Percentiles rank a stretch among this genome's conserved stretches.
These are phyloP conservation scores for Pleomassaria siparia DNA, from an alignment of 2,329 filamentous ascomycete genomes.

Conservation along the genomic window DNA sequence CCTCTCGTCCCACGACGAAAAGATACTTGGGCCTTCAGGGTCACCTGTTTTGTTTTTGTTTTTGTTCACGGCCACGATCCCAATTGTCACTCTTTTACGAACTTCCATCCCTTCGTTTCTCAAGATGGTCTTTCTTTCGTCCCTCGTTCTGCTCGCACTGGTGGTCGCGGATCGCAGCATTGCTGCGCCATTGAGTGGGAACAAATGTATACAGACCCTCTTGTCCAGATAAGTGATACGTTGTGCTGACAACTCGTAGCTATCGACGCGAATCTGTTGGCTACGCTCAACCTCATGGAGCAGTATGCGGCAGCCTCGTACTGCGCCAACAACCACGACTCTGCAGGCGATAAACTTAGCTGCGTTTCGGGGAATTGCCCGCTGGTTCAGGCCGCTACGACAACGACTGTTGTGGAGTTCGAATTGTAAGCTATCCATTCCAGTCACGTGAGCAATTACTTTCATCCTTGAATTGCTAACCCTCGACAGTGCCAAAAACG, in stretches of 20 bases:
- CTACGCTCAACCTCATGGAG: constrained; percentile 32
- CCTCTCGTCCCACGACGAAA: not conserved
- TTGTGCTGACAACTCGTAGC: not conserved
- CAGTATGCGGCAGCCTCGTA: constrained; percentile 58
- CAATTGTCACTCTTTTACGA: constrained; percentile 1
- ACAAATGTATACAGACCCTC: not conserved
- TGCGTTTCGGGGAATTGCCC: constrained; percentile 54
- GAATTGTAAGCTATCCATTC: constrained; percentile 37
- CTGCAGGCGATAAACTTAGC: constrained; percentile 43
- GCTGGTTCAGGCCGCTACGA: constrained; percentile 48
- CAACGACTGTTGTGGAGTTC: constrained; percentile 50
- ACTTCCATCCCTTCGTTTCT: not conserved
- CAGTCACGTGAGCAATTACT: constrained; percentile 11
- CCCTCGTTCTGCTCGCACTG: not conserved
- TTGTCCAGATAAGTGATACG: not conserved
- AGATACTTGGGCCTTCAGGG: not conserved
- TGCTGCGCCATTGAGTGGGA: constrained; percentile 5
- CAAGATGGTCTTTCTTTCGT: not conserved
- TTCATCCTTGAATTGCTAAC: not conserved
- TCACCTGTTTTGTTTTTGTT: not conserved
- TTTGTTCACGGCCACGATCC: not conserved
- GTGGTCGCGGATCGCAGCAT: not conserved
- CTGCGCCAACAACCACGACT: constrained; percentile 51
- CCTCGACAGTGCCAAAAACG: constrained; percentile 2
- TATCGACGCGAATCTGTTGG: constrained; percentile 21